Evolutionary conservation across 2,329 filamentous ascomycete species (phyloP).

Genomic region (Fusarium papillatum): DNA sequence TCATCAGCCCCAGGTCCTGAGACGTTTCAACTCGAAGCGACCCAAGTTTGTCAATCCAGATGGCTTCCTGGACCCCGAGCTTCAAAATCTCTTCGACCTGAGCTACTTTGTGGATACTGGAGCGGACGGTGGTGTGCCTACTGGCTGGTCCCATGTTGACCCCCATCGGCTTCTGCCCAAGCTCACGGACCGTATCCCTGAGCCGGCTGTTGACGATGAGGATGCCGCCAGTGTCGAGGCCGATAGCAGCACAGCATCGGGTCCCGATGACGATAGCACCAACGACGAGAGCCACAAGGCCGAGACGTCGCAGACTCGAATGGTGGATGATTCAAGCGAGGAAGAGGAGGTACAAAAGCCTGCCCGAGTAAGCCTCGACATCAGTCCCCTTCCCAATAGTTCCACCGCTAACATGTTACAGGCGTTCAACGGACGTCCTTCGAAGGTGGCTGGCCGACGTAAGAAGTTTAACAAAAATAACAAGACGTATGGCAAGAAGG

Average conservation of each 20-base stretch:
- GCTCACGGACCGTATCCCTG: slow-evolving; percentile 60
- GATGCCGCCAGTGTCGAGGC: slow-evolving; percentile 63
- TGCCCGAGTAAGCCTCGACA: slow-evolving; percentile 41
- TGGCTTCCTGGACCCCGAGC: slow-evolving; percentile 70
- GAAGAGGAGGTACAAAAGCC: slow-evolving; percentile 61
- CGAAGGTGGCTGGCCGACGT: slow-evolving; percentile 51
- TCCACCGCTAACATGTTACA: slow-evolving; percentile 10
- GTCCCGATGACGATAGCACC: slow-evolving; percentile 65
- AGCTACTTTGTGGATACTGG: slow-evolving; percentile 70
- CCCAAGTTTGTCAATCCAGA: slow-evolving; percentile 67
- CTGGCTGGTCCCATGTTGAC: slow-evolving; percentile 76
- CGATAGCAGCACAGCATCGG: slow-evolving; percentile 62
- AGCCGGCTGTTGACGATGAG: slow-evolving; percentile 57
- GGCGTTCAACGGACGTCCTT: slow-evolving; percentile 38
- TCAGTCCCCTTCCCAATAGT: neutral
- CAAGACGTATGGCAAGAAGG: slow-evolving; percentile 64
- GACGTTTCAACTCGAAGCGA: slow-evolving; percentile 62
- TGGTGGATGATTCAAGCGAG: slow-evolving; percentile 71
- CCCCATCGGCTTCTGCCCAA: slow-evolving; percentile 70
- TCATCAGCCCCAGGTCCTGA: slow-evolving; percentile 51
- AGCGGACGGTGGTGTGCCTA: slow-evolving; percentile 72
- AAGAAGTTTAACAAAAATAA: slow-evolving; percentile 64
- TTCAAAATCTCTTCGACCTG: slow-evolving; percentile 84
- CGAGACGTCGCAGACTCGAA: slow-evolving; percentile 60
- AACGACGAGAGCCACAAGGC: slow-evolving; percentile 61